Evolutionary conservation across 83 land plant genomes (phyloP).

Genomic region (Diphasiastrum complanatum): DNA sequence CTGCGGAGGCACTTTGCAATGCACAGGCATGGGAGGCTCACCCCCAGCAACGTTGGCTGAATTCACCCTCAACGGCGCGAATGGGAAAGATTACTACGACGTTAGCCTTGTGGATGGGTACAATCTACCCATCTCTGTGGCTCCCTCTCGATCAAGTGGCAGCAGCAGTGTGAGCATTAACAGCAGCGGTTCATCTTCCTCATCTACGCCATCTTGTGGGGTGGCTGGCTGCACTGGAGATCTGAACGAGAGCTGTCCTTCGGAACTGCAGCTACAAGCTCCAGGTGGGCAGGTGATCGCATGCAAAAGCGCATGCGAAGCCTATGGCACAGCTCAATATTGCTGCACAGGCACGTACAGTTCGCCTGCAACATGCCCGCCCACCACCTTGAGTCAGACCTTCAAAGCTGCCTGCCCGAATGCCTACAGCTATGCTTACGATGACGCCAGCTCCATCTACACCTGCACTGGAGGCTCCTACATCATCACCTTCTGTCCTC

Average conservation of each 20-base stretch:
- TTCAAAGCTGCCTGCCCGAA: constrained; percentile 73
- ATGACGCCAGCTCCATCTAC: constrained; percentile 68
- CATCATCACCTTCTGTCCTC: constrained; percentile 75
- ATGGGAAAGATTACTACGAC: constrained; percentile 66
- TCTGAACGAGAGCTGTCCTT: constrained; percentile 23
- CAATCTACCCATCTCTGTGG: constrained; percentile 50
- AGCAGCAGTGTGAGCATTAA: neutral
- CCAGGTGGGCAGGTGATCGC: constrained; percentile 30
- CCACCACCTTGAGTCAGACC: constrained; percentile 41
- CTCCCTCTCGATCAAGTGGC: constrained; percentile 36
- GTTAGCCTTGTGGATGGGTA: constrained; percentile 77
- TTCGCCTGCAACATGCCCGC: constrained; percentile 38
- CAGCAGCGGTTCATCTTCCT: too few relatives aligned
- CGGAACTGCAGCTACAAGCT: constrained; percentile 32
- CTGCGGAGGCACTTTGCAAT: constrained; percentile 48
- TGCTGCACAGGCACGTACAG: constrained; percentile 55
- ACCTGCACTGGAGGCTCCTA: constrained; percentile 57
- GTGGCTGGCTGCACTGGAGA: constrained; percentile 50
- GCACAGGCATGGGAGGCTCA: constrained; percentile 49
- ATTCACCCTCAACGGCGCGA: constrained; percentile 51
- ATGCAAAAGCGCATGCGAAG: constrained; percentile 72
- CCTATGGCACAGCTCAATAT: constrained; percentile 44
- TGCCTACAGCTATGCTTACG: constrained; percentile 83
- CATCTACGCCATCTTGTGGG: too few relatives aligned
- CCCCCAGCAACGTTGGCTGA: constrained; percentile 75